Evolutionary conservation across 2,329 filamentous ascomycete species (phyloP), one percentile per base, ranked within the genome.

Genomic region (Colletotrichum cuscutae): DNA sequence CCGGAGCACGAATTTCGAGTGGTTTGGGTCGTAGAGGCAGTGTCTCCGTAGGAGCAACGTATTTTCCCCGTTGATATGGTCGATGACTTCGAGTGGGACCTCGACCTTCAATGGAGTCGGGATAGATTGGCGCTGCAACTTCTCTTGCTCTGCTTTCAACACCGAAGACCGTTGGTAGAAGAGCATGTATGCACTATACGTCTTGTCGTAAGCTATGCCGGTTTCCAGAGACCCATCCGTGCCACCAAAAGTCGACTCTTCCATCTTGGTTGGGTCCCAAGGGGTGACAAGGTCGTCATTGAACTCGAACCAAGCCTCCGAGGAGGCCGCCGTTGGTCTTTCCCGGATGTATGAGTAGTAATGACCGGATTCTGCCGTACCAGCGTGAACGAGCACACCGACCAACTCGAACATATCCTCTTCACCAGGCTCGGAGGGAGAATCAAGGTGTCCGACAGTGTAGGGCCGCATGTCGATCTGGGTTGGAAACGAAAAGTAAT

Each of bases 321-420:
- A 80, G 42, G 83, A 80, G 15, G 81, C 81, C 24, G 87, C 82
- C 19, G 84, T 86, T 24, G 94, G 91, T 22, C 95, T 89, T 80
- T 98, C 93, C 65, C 95, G 93, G 75, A 97, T 95, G 80, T 95
- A 98, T 0, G 96, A 98, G 83, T 98, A 98, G 83, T 99, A 99
- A 81, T 99, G 97, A 0, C 97, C 97, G 32, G 95, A 96, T 79
- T 98, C 95, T 13, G 96, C 95, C 3, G 94, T 97, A 19, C 97
- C 97, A 15, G 94, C 93, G 80, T 99, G 97, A 1, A 99, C 95
- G 22, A 99, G 90, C 58, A 99, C 91, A 3, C 97, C 97, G n/a
- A 98, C 95, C 3, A 99, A 88, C 81, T 98, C 95, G 78, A 98
- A 99, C 0, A 94, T 81, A 81, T 99, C 97, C 52, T 92, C 89